A percentile compares a stretch with the other conserved stretches of the same genome.
Conservation (phyloP, 148 eudicot genomes). For the Diospyros kaki region DNA sequence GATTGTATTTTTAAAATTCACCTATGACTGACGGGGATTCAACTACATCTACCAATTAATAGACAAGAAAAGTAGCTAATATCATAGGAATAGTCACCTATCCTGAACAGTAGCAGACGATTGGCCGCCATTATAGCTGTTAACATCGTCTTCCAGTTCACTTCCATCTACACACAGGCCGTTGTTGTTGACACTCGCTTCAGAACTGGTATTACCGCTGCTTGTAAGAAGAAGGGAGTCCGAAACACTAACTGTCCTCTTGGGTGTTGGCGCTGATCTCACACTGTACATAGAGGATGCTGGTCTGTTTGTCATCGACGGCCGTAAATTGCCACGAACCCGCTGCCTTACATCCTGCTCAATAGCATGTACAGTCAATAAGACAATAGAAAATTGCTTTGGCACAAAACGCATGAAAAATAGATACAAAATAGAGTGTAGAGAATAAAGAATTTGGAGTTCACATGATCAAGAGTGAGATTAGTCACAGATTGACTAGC, state of each 20-base stretch:
- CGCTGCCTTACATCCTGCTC: conserved; percentile 82
- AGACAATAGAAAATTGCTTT: not conserved
- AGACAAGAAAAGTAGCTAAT: no score
- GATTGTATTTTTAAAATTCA: no score
- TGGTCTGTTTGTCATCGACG: conserved; percentile 93
- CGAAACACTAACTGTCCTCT: conserved; percentile 66
- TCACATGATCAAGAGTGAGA: not conserved
- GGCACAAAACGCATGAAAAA: not conserved
- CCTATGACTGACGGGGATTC: no score
- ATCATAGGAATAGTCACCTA: conserved; percentile 19
- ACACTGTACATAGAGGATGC: conserved; percentile 99
- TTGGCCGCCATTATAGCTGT: conserved; percentile 44
- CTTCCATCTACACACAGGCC: conserved; percentile 48
- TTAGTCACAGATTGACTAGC: conserved; percentile 1
- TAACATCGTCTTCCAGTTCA: conserved; percentile 61
- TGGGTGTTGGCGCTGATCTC: conserved; percentile 71
- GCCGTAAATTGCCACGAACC: conserved; percentile 79
- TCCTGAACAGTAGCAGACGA: conserved; percentile 43
- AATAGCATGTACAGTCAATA: not conserved
- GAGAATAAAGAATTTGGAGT: not conserved
- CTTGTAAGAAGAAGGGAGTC: conserved; percentile 98
- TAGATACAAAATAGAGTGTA: not conserved
- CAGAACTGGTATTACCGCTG: conserved; percentile 96
- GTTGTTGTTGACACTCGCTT: conserved; percentile 69
- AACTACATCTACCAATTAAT: no score